These are phyloP conservation scores for Blastomyces percursus DNA, from an alignment of 2,329 filamentous ascomycete genomes.

Conservation along the genomic window DNA sequence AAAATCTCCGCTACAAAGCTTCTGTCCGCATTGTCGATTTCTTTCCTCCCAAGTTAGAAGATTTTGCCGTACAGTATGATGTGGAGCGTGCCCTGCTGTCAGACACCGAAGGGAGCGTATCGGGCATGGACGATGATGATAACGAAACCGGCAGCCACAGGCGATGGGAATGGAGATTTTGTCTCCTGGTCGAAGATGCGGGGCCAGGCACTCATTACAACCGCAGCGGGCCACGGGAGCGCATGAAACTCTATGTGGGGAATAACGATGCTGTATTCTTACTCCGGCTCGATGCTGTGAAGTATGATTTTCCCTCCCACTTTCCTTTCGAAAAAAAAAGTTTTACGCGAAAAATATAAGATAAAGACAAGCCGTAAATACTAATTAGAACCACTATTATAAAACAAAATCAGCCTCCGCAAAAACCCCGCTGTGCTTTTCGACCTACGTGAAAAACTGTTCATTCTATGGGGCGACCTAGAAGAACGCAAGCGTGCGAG, in stretches of 20 bases:
- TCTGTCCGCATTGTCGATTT: slow-evolving; percentile 74
- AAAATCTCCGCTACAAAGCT: slow-evolving; percentile 59
- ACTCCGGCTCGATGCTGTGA: slow-evolving; percentile 43
- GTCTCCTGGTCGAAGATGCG: slow-evolving; percentile 64
- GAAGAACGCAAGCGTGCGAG: slow-evolving; percentile 54
- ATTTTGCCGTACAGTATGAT: slow-evolving; percentile 52
- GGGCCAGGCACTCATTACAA: slow-evolving; percentile 21
- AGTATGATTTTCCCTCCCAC: slow-evolving; percentile 34
- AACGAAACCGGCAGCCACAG: slow-evolving; percentile 15
- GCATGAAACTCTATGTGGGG: slow-evolving; percentile 59
- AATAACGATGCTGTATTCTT: slow-evolving; percentile 47
- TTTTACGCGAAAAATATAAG: background rate
- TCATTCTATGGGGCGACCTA: slow-evolving; percentile 74
- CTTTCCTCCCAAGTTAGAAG: slow-evolving; percentile 55
- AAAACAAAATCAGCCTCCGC: slow-evolving; percentile 43
- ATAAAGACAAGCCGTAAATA: background rate
- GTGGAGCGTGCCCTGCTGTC: slow-evolving; percentile 44
- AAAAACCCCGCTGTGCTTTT: slow-evolving; percentile 40
- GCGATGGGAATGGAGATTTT: slow-evolving; percentile 76
- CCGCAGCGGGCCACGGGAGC: slow-evolving; percentile 31
- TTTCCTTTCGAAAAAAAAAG: background rate
- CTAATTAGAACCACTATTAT: background rate
- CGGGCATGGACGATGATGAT: slow-evolving; percentile 24
- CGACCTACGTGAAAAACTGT: slow-evolving; percentile 57
- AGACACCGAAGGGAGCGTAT: slow-evolving; percentile 22